Conservation (phyloP, 2,329 filamentous ascomycete species). For the Cadophora gregata region DNA sequence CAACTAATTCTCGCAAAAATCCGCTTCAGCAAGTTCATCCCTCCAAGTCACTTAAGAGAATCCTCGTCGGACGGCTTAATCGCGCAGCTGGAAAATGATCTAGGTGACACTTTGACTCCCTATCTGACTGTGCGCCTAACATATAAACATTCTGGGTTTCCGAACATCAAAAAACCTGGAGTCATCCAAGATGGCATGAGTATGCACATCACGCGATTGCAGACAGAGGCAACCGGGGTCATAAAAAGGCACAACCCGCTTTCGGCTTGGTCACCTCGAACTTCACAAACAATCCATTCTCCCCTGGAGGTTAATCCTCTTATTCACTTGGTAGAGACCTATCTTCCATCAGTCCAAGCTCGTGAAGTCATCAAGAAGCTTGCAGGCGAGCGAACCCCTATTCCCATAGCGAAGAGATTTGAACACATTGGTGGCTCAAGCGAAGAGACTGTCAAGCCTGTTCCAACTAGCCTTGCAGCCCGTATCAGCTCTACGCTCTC, state of each 20-base stretch:
- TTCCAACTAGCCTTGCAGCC: slow-evolving; percentile 3
- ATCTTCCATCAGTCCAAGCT: slow-evolving; percentile 34
- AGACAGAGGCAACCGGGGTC: slow-evolving; percentile 58
- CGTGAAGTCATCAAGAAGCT: slow-evolving; percentile 34
- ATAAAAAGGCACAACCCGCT: slow-evolving; percentile 55
- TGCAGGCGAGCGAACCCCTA: slow-evolving; percentile 28
- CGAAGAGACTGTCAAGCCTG: slow-evolving; percentile 33
- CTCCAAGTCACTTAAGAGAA: slow-evolving; percentile 43
- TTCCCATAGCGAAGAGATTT: slow-evolving; percentile 19
- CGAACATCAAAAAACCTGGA: slow-evolving; percentile 39
- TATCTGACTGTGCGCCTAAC: slow-evolving; percentile 59
- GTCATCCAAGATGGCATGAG: slow-evolving; percentile 45
- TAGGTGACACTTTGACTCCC: slow-evolving; percentile 54
- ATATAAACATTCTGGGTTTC: slow-evolving; percentile 64
- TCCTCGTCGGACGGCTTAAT: slow-evolving; percentile 60
- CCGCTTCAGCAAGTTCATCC: slow-evolving; percentile 32
- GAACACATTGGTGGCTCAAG: slow-evolving; percentile 22
- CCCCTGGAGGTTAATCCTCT: slow-evolving; percentile 33
- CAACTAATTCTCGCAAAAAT: slow-evolving; percentile 42
- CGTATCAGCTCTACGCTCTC: slow-evolving; percentile 7
- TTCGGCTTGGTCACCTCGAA: slow-evolving; percentile 59
- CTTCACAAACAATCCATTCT: slow-evolving; percentile 45
- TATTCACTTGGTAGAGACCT: slow-evolving; percentile 37
- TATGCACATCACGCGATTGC: slow-evolving; percentile 54
- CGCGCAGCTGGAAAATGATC: slow-evolving; percentile 61